Conservation (phyloP, 352 stramenopile genomes). For the Phytopythium cucurbitacearum region DNA sequence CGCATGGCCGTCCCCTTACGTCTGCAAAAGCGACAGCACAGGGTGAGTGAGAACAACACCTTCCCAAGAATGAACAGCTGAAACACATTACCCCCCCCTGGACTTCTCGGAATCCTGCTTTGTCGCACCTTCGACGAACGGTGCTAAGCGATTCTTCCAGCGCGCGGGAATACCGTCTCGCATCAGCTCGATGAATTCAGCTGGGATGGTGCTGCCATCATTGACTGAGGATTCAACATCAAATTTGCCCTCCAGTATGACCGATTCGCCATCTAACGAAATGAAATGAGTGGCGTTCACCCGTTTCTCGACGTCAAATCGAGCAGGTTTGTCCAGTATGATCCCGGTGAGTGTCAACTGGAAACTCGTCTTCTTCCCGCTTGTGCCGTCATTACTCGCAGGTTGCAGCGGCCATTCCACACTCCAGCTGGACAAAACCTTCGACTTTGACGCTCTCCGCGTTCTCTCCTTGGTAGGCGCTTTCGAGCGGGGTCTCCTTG, state of each 20-base stretch:
- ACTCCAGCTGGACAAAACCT: conserved; percentile 18
- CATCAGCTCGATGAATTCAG: conserved; percentile 40
- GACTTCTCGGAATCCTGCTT: too few relatives aligned
- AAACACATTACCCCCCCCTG: too few relatives aligned
- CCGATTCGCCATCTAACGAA: conserved; percentile 27
- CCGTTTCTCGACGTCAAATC: conserved; percentile 39
- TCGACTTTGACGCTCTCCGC: not conserved
- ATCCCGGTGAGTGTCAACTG: conserved; percentile 35
- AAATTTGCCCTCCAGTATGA: conserved; percentile 36
- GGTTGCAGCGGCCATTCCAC: conserved; percentile 23
- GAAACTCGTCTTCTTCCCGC: conserved; percentile 3
- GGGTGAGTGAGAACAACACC: too few relatives aligned
- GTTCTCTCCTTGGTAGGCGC: not conserved
- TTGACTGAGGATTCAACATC: conserved; percentile 28
- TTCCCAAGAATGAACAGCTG: too few relatives aligned
- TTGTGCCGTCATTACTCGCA: not conserved
- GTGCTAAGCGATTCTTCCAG: conserved; percentile 26
- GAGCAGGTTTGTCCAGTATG: conserved; percentile 12
- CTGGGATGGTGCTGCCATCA: conserved; percentile 22
- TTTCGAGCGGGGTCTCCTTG: not conserved
- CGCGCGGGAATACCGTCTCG: conserved; percentile 46
- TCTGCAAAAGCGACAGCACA: too few relatives aligned
- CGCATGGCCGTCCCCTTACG: too few relatives aligned
- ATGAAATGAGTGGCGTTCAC: conserved; percentile 37
- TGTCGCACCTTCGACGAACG: conserved; percentile 8